Percentiles rank a stretch among this genome's conserved stretches.
phyloP scores from a whole-genome alignment of 1,284 basidiomycete species.

The Microbotryomycetes sp. region DNA sequence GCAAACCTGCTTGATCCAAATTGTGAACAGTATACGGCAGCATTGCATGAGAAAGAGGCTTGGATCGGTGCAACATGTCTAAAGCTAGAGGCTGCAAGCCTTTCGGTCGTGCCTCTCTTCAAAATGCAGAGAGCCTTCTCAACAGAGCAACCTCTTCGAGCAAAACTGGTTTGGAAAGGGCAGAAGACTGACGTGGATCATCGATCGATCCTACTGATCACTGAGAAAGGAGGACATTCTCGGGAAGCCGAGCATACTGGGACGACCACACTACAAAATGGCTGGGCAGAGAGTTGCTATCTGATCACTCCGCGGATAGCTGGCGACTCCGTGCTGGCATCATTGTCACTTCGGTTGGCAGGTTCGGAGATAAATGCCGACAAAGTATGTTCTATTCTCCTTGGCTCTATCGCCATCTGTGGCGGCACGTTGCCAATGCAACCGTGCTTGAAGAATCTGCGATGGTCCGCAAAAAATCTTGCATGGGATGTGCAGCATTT shows the following conservation, averaged over 20 bases:
- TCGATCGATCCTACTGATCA: background rate
- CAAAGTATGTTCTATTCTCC: no score
- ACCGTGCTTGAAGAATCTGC: background rate
- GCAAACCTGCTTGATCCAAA: background rate
- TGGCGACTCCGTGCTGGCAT: no score
- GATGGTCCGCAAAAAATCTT: no score
- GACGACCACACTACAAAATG: background rate
- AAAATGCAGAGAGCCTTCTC: background rate
- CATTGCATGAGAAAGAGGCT: conserved; percentile 3
- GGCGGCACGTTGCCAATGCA: no score
- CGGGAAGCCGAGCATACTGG: background rate
- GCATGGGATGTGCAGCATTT: background rate
- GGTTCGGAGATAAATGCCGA: no score
- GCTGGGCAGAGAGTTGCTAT: background rate
- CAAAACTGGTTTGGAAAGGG: background rate
- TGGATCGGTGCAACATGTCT: conserved; percentile 11
- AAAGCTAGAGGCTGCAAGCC: background rate
- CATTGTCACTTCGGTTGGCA: no score
- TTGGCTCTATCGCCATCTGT: background rate
- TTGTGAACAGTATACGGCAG: background rate
- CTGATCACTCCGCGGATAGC: no score
- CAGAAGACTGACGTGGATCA: background rate
- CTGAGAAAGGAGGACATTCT: background rate
- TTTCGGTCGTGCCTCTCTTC: background rate
- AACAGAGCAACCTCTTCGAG: background rate